Evolutionary conservation across 257 asterid genomes (phyloP).

Genomic region (Euphrasia confusa): DNA sequence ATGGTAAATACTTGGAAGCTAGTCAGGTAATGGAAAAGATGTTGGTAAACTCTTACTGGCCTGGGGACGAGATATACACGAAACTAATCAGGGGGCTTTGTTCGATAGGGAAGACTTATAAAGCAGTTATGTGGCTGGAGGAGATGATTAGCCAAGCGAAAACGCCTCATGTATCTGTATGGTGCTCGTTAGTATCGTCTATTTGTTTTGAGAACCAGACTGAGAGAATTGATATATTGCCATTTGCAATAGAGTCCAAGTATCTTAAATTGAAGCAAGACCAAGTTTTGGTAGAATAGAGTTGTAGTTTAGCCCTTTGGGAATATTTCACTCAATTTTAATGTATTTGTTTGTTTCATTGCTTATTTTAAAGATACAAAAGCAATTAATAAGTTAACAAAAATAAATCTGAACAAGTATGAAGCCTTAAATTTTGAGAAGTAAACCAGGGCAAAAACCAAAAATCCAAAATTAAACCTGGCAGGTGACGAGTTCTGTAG

Average conservation of each 20-base stretch:
- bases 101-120: slow-evolving; percentile 43
- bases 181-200: slow-evolving; percentile 60
- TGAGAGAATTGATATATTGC: slow-evolving; percentile 21
- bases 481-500: no score
- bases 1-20: slow-evolving; percentile 66
- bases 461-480: no score
- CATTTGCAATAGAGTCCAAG: neutral
- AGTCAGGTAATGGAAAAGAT: slow-evolving; percentile 65
- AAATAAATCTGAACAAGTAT: no score
- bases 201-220: slow-evolving; percentile 36
- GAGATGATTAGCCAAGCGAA: slow-evolving; percentile 80
- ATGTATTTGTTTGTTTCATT: no score
- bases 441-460: no score
- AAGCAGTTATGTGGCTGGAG: slow-evolving; percentile 72
- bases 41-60: slow-evolving; percentile 50
- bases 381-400: no score
- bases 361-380: no score
- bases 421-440: no score
- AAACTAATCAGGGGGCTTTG: slow-evolving; percentile 64
- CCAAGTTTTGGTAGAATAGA: no score
- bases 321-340: no score
- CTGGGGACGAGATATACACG: slow-evolving; percentile 42
- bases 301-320: no score
- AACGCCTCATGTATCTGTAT: slow-evolving; percentile 50
- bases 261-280: no score